Evolutionary conservation across 306 rosid genomes (phyloP), one percentile per base, ranked within the genome.

Genomic region (Acmispon strigosus): DNA sequence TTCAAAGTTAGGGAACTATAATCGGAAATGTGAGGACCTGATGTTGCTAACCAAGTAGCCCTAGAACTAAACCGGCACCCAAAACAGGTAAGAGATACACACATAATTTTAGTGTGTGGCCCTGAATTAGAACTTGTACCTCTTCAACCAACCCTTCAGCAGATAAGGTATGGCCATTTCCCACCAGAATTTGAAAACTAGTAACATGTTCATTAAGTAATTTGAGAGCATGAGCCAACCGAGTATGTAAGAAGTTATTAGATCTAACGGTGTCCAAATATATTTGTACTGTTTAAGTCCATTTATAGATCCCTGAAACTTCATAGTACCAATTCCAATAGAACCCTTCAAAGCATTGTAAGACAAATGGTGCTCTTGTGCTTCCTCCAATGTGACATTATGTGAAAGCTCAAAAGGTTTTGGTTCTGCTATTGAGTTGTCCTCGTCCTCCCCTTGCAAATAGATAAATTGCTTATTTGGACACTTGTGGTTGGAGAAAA

Each of bases 301-400:
- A n/a, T 16, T 16, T 1, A 47, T 47, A 0, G 2, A 7, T 4
- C 58, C 58, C 2, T 24, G 20, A 4, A 52, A 52, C 1, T 18
- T 18, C 8, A 52, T 52, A 8, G 60, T 54, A 5, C 60, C 60
- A 1, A 22, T 4, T 2, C 60, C 60, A 1, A 9, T 20, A 4
- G 37, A 0, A 0, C 60, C 60, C 10, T 54, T 54, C 4, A 54
- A 54, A 3, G 60, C 60, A 54, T 54, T 54, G 13, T 20, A 22
- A 4, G 60, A 54, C 7, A 54, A 54, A 0, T 54, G 60, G 12
- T 44, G 49, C 1, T 44, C 49, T 0, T 0, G 49, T 10, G 0
- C 0, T 1, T 1, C 18, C 8, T 5, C 18, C 6, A n/a, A 0
- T 1, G 3, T 4, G n/a, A n/a, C 2, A 1, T 1, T 0, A 2